A percentile compares a stretch with the other conserved stretches of the same genome.
Conservation (phyloP, 2,329 filamentous ascomycete species). For the Fusarium mangiferae region DNA sequence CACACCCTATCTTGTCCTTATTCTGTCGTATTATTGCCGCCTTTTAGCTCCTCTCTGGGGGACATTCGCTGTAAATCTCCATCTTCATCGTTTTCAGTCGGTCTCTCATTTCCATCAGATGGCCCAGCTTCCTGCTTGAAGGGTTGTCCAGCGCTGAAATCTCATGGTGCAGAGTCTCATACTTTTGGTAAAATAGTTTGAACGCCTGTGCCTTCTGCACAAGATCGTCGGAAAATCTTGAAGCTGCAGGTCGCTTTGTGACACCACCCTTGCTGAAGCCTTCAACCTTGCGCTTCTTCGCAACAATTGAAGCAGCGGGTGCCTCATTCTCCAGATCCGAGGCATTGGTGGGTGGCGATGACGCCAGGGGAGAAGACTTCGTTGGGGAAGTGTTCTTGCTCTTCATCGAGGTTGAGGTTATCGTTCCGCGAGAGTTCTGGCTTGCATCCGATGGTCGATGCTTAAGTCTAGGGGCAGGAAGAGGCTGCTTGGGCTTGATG, state of each 20-base stretch:
- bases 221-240: constrained; percentile 53
- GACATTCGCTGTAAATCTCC: constrained; percentile 64
- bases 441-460: constrained; percentile 61
- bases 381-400: constrained; percentile 66
- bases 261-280: constrained; percentile 36
- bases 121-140: constrained; percentile 60
- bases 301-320: constrained; percentile 40
- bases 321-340: constrained; percentile 66
- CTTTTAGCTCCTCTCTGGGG: constrained; percentile 42
- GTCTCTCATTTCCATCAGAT: constrained; percentile 65
- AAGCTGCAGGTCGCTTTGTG: constrained; percentile 46
- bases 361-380: constrained; percentile 73
- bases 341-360: constrained; percentile 72
- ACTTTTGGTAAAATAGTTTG: constrained; percentile 66
- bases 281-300: constrained; percentile 58
- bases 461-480: constrained; percentile 50
- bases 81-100: constrained; percentile 67
- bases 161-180: constrained; percentile 66
- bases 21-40: constrained; percentile 29
- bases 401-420: constrained; percentile 55
- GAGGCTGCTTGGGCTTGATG: constrained; percentile 60
- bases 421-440: constrained; percentile 56
- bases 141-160: constrained; percentile 62
- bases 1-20: constrained; percentile 6
- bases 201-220: constrained; percentile 65